Conservation (phyloP, 176 grass and related monocot species). For the Eleusine indica region DNA sequence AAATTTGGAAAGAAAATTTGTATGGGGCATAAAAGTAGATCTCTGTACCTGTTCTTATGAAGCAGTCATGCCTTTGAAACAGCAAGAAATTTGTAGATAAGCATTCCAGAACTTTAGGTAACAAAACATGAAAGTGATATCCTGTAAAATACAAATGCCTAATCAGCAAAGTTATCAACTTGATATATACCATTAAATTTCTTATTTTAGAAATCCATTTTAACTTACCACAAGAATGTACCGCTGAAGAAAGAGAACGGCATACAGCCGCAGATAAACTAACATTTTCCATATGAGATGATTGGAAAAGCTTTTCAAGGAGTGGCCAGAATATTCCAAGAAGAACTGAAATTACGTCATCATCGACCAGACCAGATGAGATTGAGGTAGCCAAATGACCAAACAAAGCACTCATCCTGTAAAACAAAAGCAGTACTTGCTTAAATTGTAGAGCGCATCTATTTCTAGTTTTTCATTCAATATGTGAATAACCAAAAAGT, state of each 20-base stretch:
- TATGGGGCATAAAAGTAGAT: conserved; percentile 10
- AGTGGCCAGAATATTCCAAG: conserved; percentile 88
- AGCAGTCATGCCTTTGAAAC: conserved; percentile 94
- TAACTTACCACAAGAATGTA: conserved; percentile 80
- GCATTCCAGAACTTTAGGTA: conserved; percentile 84
- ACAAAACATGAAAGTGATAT: conserved; percentile 63
- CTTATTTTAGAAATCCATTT: conserved; percentile 27
- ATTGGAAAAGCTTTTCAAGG: conserved; percentile 80
- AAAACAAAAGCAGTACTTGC: conserved; percentile 32
- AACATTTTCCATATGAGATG: conserved; percentile 83
- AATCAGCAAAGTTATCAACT: conserved; percentile 17
- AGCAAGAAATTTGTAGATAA: conserved; percentile 86
- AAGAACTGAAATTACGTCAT: conserved; percentile 74
- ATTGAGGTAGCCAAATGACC: conserved; percentile 56
- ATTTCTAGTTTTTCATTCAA: neutral
- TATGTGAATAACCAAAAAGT: neutral
- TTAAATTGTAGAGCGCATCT: conserved; percentile 24
- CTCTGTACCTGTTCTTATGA: conserved; percentile 78
- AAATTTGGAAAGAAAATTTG: conserved; percentile 1
- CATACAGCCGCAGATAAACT: conserved; percentile 82
- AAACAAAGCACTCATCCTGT: conserved; percentile 90
- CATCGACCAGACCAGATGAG: conserved; percentile 60
- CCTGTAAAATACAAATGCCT: conserved; percentile 58
- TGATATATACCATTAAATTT: conserved; percentile 34
- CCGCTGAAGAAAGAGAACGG: conserved; percentile 78